phyloP scores from a whole-genome alignment of 2,329 filamentous ascomycete species.

The Xylariaceae sp. region DNA sequence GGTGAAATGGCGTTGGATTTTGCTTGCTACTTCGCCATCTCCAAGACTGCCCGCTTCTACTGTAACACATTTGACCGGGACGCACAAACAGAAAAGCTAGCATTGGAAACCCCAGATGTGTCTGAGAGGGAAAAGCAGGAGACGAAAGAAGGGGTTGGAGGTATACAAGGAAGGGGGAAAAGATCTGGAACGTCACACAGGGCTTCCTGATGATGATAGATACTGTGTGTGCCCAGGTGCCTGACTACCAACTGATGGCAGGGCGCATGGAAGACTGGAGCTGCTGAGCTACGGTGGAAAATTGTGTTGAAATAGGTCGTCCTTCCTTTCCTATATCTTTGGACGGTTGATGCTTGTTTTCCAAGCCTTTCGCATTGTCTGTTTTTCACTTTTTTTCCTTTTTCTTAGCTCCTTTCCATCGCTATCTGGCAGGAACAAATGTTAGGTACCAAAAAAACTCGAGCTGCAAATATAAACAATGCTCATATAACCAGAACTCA shows the following conservation, averaged over 20 bases:
- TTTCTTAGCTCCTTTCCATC: constrained; percentile 20
- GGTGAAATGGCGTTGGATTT: constrained; percentile 36
- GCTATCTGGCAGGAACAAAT: constrained; percentile 27
- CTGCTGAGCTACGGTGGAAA: constrained; percentile 17
- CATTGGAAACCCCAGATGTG: constrained; percentile 24
- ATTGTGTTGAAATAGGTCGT: constrained; percentile 24
- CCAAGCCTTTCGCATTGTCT: constrained; percentile 32
- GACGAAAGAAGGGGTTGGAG: constrained; percentile 16
- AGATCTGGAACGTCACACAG: constrained; percentile 16
- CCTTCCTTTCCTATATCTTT: constrained; percentile 29
- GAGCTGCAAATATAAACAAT: constrained; percentile 33
- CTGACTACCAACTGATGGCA: constrained; percentile 15
- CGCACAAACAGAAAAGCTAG: constrained; percentile 15
- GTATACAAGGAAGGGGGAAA: constrained; percentile 13
- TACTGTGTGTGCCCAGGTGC: constrained; percentile 9
- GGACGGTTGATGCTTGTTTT: constrained; percentile 26
- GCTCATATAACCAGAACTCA: constrained; percentile 10
- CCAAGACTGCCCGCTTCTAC: constrained; percentile 23
- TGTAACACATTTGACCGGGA: constrained; percentile 18
- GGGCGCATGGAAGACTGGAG: constrained; percentile 20
- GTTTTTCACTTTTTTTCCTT: constrained; percentile 17
- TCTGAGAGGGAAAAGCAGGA: constrained; percentile 11
- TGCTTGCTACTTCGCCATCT: constrained; percentile 29
- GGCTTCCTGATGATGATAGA: constrained; percentile 17
- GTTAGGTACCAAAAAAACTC: constrained; percentile 30